Percentiles rank a stretch among this genome's conserved stretches.
Conservation (phyloP, 75 land plant genomes). For the Picea glauca region DNA sequence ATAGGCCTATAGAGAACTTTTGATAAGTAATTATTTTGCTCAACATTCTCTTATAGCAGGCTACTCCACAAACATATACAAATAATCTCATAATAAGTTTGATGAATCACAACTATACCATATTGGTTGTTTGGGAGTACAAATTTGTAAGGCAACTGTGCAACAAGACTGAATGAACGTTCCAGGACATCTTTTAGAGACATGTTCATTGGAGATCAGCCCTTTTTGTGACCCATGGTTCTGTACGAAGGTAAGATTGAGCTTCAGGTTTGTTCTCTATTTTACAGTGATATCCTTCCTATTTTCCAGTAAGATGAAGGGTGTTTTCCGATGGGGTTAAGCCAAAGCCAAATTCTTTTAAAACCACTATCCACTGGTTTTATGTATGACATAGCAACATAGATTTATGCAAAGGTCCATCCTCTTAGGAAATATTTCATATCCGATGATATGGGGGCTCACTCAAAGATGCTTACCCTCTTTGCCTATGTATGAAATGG, state of each 20-base stretch:
- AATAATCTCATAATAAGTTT: background rate
- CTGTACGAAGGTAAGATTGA: background rate
- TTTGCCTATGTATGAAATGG: background rate
- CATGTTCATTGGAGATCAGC: background rate
- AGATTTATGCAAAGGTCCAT: no score
- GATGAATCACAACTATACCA: background rate
- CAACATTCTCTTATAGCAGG: background rate
- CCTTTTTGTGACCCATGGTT: background rate
- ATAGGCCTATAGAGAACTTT: background rate
- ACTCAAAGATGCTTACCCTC: background rate
- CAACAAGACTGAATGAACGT: background rate
- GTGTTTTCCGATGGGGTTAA: no score
- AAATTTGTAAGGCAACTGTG: background rate
- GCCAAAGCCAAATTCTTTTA: no score
- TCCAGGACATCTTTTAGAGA: background rate
- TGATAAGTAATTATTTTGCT: background rate
- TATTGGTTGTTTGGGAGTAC: background rate
- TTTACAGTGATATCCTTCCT: background rate
- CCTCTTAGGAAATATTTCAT: no score
- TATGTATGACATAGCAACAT: no score
- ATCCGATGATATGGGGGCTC: no score
- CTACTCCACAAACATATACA: background rate
- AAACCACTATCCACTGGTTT: no score
- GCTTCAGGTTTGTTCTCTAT: background rate
- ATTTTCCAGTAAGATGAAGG: no score